These are phyloP conservation scores for Backusella westeae DNA, from an alignment of 192 early-diverging fungal genomes.

Conservation along the genomic window DNA sequence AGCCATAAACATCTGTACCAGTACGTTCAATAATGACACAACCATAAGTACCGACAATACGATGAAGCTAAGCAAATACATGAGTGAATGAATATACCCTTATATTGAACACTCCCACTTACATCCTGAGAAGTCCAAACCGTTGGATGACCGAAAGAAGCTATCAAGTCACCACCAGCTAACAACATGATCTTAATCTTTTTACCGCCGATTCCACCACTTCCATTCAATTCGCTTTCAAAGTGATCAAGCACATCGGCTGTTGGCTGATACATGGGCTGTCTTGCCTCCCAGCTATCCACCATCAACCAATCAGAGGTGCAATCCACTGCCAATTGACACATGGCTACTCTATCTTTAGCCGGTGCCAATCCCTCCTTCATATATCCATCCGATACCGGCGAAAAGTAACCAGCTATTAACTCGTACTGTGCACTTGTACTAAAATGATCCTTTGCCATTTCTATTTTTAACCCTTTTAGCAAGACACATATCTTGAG, in stretches of 20 bases:
- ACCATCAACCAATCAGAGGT: constrained; percentile 94
- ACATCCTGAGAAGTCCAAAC: constrained; percentile 89
- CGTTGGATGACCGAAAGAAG: constrained; percentile 89
- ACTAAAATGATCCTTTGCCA: constrained; percentile 88
- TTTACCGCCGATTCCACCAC: constrained; percentile 56
- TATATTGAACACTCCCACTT: constrained; percentile 27
- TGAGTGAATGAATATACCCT: background rate
- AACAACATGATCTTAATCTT: constrained; percentile 86
- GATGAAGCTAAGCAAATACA: constrained; percentile 44
- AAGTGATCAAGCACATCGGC: constrained; percentile 95
- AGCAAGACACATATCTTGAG: too few relatives aligned
- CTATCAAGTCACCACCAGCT: constrained; percentile 95
- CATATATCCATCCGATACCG: constrained; percentile 91
- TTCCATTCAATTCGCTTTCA: constrained; percentile 80
- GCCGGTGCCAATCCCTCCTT: constrained; percentile 90
- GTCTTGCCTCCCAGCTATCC: constrained; percentile 90
- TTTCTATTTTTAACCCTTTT: constrained; percentile 55
- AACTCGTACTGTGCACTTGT: constrained; percentile 79
- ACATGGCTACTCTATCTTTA: constrained; percentile 90
- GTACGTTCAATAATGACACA: constrained; percentile 95
- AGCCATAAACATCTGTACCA: constrained; percentile 91
- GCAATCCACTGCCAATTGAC: constrained; percentile 79
- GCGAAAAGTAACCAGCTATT: constrained; percentile 95
- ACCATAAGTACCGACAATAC: constrained; percentile 88
- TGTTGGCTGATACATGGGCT: constrained; percentile 79